These are phyloP conservation scores for Pseudovirgaria hyperparasitica DNA, from an alignment of 2,329 filamentous ascomycete genomes.

Conservation along the genomic window DNA sequence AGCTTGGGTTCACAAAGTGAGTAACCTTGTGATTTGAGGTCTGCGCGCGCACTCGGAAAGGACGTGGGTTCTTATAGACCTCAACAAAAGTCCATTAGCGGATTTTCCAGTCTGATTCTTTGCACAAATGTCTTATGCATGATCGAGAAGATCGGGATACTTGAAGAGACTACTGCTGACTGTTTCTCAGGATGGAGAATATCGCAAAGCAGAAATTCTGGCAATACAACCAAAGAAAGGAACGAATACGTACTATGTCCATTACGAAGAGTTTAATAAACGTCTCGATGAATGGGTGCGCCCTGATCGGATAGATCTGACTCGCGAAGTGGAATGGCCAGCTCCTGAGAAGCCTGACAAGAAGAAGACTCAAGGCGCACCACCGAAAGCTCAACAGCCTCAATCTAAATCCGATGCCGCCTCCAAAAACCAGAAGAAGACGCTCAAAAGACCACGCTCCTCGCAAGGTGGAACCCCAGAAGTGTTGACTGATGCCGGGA, in stretches of 20 bases:
- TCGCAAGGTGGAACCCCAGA: constrained; percentile 40
- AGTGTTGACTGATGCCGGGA: constrained; percentile 36
- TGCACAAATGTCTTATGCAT: too few species aligned
- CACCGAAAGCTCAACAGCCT: constrained; percentile 10
- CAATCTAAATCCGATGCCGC: constrained; percentile 21
- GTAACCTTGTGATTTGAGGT: too few species aligned
- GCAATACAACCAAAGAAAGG: constrained; percentile 85
- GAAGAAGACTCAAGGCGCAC: constrained; percentile 50
- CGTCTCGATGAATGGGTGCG: constrained; percentile 80
- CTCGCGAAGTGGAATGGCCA: constrained; percentile 91
- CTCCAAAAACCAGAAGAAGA: constrained; percentile 33
- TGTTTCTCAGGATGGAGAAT: constrained; percentile 54
- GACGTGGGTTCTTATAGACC: too few species aligned
- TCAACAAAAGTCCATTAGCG: too few species aligned
- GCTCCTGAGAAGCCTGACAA: constrained; percentile 83
- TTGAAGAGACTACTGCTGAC: constrained; percentile 1
- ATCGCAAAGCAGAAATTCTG: constrained; percentile 90
- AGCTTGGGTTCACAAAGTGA: constrained; percentile 56
- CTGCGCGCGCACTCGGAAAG: too few species aligned
- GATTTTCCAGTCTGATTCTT: too few species aligned
- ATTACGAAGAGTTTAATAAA: constrained; percentile 98
- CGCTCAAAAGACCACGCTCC: constrained; percentile 32
- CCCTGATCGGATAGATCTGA: constrained; percentile 69
- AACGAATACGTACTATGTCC: constrained; percentile 83
- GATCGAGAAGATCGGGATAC: too few species aligned